Evolutionary conservation across 495 filamentous ascomycete species (phyloP), one percentile per base, ranked within the genome.

Genomic region (Annulohypoxylon stygium): DNA sequence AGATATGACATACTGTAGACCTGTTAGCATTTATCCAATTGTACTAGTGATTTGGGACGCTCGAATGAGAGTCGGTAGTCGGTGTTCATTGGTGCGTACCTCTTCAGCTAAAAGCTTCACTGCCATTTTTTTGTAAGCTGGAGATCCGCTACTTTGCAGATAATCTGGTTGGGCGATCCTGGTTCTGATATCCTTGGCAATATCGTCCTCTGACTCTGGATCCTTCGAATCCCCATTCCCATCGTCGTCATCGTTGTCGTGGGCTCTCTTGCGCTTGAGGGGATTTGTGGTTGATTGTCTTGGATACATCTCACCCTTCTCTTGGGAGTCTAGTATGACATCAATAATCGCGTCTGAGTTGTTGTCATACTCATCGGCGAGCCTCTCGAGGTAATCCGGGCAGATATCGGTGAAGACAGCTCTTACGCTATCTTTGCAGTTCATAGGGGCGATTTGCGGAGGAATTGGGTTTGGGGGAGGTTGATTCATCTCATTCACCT

Each of bases 361-460:
- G 37, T 78, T 70, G 0, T 20, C 20, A 51, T 76, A 48, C 18
- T 72, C 51, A 3, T 36, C 4, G 1, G 45, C 62, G n/a, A 78
- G 20, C 6, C 63, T 25, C 5, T 59, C 25, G 1, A 83, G 60
- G 48, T 81, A 78, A 0, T 81, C 61, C 0, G 34, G 78, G 54
- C 81, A 83, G 6, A 85, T 81, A 45, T 84, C 78, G 0, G 83
- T 82, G 58, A 85, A 83, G 7, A 78, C 64, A 7, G 41, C 39
- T 37, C 75, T 62, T n/a, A 82, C 72, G 14, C 39, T 61, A 25
- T 76, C 66, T 41, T 74, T 73, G 69, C 74, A 81, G 14, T 14
- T 43, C 30, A 30, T 30, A 30, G 16, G 6, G 12, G 25, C 23
- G 1, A 34, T 23, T 33, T 61, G 53, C 20, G 20, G 48, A 25